A percentile compares a stretch with the other conserved stretches of the same genome.
These are phyloP conservation scores for Cercospora zeae-maydis DNA, from an alignment of 2,329 filamentous ascomycete genomes.

Conservation along the genomic window DNA sequence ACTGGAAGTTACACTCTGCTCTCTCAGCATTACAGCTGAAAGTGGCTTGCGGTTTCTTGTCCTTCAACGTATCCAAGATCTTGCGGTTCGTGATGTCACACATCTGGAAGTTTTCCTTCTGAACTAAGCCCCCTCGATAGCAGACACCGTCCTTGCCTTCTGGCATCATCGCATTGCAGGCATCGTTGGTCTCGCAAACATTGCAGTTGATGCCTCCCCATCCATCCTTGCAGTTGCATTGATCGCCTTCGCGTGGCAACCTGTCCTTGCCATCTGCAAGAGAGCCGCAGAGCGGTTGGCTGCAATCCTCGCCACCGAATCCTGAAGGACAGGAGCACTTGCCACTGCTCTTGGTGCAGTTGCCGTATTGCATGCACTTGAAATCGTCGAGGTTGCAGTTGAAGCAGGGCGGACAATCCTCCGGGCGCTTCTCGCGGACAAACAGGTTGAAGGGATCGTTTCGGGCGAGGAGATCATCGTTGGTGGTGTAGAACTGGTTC, in stretches of 20 bases:
- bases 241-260: conserved; percentile 65
- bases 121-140: conserved; percentile 83
- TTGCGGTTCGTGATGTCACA: conserved; percentile 96
- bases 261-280: conserved; percentile 76
- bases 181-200: conserved; percentile 78
- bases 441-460: conserved; percentile 38
- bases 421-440: conserved; percentile 67
- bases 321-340: conserved; percentile 90
- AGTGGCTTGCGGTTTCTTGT: conserved; percentile 85
- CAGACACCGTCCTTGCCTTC: conserved; percentile 71
- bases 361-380: conserved; percentile 83
- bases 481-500: conserved; percentile 31
- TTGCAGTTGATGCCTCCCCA: conserved; percentile 98
- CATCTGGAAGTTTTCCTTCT: conserved; percentile 95
- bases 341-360: conserved; percentile 84
- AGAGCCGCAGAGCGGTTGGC: conserved; percentile 85
- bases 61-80: conserved; percentile 81
- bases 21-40: conserved; percentile 80
- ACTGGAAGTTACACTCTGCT: conserved; percentile 88
- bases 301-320: conserved; percentile 91
- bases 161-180: conserved; percentile 85
- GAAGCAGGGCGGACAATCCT: conserved; percentile 84
- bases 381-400: conserved; percentile 96
- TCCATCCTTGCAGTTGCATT: conserved; percentile 84
- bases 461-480: conserved; percentile 29